Percentiles rank a stretch among this genome's conserved stretches.
These are phyloP conservation scores for Cordyceps militaris DNA, from an alignment of 2,329 filamentous ascomycete species.

Conservation along the genomic window DNA sequence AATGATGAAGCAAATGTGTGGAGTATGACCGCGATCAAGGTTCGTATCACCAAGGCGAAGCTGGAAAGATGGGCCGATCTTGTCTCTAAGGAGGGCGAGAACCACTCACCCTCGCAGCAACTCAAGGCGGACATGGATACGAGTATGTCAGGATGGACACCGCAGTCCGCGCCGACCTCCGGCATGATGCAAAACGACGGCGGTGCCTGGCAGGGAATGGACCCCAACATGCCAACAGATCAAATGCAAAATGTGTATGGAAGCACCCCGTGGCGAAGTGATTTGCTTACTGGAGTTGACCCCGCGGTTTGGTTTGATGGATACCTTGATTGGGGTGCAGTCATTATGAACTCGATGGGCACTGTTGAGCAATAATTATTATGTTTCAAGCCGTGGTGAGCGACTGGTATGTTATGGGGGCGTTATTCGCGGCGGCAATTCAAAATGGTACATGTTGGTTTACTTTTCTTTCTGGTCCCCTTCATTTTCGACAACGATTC, in stretches of 20 bases:
- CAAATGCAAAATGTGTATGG: slow-evolving; percentile 21
- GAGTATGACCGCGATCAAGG: slow-evolving; percentile 41
- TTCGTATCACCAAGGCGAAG: slow-evolving; percentile 39
- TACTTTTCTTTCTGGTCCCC: background rate
- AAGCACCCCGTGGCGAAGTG: slow-evolving; percentile 24
- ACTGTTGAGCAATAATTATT: slow-evolving; percentile 19
- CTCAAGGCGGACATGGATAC: slow-evolving; percentile 17
- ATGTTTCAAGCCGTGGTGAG: background rate
- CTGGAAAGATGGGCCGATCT: slow-evolving; percentile 41
- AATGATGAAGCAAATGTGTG: slow-evolving; percentile 38
- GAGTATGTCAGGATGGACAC: slow-evolving; percentile 12
- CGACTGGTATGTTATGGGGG: background rate
- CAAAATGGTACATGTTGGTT: too few relatives aligned
- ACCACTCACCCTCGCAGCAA: slow-evolving; percentile 17
- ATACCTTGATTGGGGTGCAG: slow-evolving; percentile 28
- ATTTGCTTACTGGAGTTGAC: slow-evolving; percentile 27
- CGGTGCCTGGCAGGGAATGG: slow-evolving; percentile 10
- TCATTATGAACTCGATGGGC: slow-evolving; percentile 26
- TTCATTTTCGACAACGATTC: background rate
- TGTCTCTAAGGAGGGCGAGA: slow-evolving; percentile 30
- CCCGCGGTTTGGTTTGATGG: slow-evolving; percentile 30
- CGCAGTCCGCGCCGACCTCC: background rate
- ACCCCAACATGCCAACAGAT: slow-evolving; percentile 20
- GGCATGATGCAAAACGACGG: background rate
- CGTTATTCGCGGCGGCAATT: background rate